phyloP scores from a whole-genome alignment of 2,329 filamentous ascomycete genomes.

The Onygena corvina region DNA sequence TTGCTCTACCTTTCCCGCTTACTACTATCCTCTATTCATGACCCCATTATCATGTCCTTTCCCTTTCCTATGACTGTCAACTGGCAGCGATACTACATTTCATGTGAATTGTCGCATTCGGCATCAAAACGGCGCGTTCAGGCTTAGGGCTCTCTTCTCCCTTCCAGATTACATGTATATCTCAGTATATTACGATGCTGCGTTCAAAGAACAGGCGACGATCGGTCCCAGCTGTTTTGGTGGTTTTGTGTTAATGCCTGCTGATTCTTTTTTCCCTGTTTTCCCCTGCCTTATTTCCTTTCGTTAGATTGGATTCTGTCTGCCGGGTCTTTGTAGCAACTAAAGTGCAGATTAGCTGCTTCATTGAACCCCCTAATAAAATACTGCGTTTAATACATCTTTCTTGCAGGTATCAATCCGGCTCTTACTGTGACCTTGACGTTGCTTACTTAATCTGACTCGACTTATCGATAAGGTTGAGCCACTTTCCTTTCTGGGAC shows the following conservation, averaged over 20 bases:
- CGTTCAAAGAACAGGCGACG: conserved; percentile 1
- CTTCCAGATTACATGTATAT: conserved; percentile 5
- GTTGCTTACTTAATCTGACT: no score
- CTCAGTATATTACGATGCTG: conserved; percentile 6
- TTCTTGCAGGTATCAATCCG: background rate
- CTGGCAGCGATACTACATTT: conserved; percentile 2
- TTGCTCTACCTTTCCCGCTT: background rate
- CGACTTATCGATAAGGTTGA: background rate
- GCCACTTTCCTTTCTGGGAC: conserved; percentile 3
- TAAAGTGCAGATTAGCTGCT: conserved; percentile 35
- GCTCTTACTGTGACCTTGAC: no score
- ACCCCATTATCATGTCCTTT: background rate
- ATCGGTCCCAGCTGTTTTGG: background rate
- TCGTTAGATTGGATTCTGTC: background rate
- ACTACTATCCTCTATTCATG: background rate
- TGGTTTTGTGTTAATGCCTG: conserved; percentile 3
- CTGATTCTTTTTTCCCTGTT: conserved; percentile 1
- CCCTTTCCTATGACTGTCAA: conserved; percentile 1
- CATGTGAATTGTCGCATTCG: conserved; percentile 5
- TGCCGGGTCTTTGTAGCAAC: conserved; percentile 11
- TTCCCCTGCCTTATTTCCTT: background rate
- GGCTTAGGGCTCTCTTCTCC: background rate
- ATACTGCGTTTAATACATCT: no score
- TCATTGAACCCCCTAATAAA: background rate
- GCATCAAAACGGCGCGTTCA: conserved; percentile 3